phyloP scores from a whole-genome alignment of 2,329 filamentous ascomycete species.

The Leptographium procerum region DNA sequence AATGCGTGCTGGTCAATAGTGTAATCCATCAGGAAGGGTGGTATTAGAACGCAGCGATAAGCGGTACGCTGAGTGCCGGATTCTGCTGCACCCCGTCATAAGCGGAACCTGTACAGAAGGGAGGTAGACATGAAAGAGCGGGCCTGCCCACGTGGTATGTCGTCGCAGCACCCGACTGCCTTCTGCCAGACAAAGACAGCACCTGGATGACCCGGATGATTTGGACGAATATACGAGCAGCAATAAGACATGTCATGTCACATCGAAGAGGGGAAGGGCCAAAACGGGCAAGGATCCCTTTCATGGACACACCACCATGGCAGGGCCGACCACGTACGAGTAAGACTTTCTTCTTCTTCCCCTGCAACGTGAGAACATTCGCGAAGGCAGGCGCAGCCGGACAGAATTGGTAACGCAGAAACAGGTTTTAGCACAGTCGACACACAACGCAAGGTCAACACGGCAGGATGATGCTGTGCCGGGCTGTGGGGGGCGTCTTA shows the following conservation, averaged over 20 bases:
- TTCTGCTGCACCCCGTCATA: not conserved
- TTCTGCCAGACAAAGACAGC: not conserved
- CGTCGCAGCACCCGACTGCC: not conserved
- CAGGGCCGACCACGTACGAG: not conserved
- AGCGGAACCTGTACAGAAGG: not conserved
- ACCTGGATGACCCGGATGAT: not conserved
- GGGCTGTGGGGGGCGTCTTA: not conserved
- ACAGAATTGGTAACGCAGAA: not conserved
- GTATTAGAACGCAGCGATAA: not conserved
- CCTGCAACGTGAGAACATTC: too few relatives aligned
- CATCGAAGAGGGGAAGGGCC: not conserved
- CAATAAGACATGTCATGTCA: not conserved
- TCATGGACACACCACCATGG: not conserved
- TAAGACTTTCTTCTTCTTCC: too few relatives aligned
- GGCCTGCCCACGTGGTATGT: not conserved
- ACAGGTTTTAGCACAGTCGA: not conserved
- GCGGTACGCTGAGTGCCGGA: not conserved
- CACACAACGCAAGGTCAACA: too few relatives aligned
- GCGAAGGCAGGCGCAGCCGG: not conserved
- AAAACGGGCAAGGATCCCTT: not conserved
- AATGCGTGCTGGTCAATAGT: not conserved
- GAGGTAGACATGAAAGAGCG: not conserved
- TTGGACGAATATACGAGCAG: not conserved
- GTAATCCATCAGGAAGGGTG: not conserved
- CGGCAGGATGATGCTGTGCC: too few relatives aligned